Evolutionary conservation across 495 filamentous ascomycete species (phyloP).

Genomic region (Penicillium psychrofluorescens): DNA sequence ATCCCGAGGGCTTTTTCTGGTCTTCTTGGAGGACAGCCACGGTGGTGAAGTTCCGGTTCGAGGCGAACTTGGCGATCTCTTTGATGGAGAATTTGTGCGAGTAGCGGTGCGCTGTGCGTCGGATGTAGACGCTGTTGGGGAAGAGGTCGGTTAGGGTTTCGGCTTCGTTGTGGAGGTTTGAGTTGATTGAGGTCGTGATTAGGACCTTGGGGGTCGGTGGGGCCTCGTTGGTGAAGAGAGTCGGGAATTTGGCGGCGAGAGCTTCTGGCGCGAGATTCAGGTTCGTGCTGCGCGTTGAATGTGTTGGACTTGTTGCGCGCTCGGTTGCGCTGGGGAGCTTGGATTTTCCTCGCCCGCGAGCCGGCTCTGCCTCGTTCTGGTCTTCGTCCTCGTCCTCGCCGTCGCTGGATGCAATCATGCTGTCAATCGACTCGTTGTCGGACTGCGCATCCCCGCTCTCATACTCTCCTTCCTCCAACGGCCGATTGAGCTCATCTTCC

Average conservation of each 20-base stretch:
- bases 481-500: slow-evolving; percentile 44
- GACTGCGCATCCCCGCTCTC: slow-evolving; percentile 40
- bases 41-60: slow-evolving; percentile 70
- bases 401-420: slow-evolving; percentile 55
- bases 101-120: slow-evolving; percentile 69
- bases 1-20: slow-evolving; percentile 64
- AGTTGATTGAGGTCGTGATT: slow-evolving; percentile 81
- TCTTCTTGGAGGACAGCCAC: slow-evolving; percentile 80
- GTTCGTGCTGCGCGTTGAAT: slow-evolving; percentile 63
- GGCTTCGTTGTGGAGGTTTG: slow-evolving; percentile 76
- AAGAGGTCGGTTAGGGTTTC: slow-evolving; percentile 70
- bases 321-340: slow-evolving; percentile 42
- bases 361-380: slow-evolving; percentile 34
- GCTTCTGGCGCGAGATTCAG: slow-evolving; percentile 64
- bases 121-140: slow-evolving; percentile 83
- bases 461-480: slow-evolving; percentile 24
- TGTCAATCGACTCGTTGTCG: slow-evolving; percentile 59
- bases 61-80: slow-evolving; percentile 82
- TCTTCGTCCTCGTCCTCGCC: slow-evolving; percentile 39
- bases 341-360: slow-evolving; percentile 23
- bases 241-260: slow-evolving; percentile 67
- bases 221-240: slow-evolving; percentile 63
- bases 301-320: slow-evolving; percentile 47
- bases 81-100: slow-evolving; percentile 80
- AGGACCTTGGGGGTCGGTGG: slow-evolving; percentile 66